Evolutionary conservation across 2,329 filamentous ascomycete genomes (phyloP).

Genomic region (Paraphaeosphaeria minitans): DNA sequence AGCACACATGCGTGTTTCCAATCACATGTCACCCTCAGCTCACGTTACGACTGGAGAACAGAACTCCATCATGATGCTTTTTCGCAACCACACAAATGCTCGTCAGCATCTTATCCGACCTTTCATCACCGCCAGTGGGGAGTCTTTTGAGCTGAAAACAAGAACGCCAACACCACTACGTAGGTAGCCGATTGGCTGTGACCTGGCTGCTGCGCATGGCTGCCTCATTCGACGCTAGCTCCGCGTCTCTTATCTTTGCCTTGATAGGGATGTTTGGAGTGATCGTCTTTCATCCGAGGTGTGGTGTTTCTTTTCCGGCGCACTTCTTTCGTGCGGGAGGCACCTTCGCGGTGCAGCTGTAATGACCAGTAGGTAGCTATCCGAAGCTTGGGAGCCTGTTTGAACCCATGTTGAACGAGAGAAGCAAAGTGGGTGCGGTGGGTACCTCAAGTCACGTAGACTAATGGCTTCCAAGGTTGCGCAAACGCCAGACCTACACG

Average conservation of each 20-base stretch:
- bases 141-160: neutral
- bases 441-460: neutral
- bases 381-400: neutral
- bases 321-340: neutral
- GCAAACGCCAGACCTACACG: neutral
- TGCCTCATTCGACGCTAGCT: constrained; percentile 6
- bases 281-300: neutral
- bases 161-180: constrained; percentile 7
- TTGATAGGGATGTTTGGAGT: constrained; percentile 1
- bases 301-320: neutral
- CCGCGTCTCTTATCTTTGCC: constrained; percentile 5
- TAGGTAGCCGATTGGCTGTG: neutral
- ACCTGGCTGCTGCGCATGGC: neutral
- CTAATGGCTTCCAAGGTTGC: neutral
- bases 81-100: neutral
- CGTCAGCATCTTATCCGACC: neutral
- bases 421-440: neutral
- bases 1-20: neutral
- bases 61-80: neutral
- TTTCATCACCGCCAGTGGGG: neutral
- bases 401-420: too few species aligned
- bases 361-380: neutral
- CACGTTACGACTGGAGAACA: neutral
- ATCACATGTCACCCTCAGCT: neutral
- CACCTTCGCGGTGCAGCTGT: neutral